Conservation (phyloP, 257 asterid genomes). For the Solanum acaule region DNA sequence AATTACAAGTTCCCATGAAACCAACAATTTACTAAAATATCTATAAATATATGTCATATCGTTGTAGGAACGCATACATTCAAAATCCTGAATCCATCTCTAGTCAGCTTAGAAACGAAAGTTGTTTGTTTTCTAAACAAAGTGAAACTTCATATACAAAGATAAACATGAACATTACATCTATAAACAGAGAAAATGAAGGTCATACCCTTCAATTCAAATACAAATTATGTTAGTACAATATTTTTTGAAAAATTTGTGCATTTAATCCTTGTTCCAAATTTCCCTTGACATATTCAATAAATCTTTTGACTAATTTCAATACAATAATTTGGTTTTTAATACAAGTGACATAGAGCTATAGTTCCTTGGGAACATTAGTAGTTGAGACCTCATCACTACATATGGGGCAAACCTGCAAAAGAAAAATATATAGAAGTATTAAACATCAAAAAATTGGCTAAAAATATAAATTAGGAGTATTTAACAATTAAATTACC, state of each 20-base stretch:
- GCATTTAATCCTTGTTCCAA: neutral
- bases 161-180: neutral
- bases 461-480: neutral
- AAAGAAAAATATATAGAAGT: neutral
- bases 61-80: neutral
- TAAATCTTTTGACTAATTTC: neutral
- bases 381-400: slow-evolving; percentile 31
- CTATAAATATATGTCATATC: neutral
- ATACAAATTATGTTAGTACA: neutral
- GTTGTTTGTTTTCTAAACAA: neutral
- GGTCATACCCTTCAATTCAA: neutral
- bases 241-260: neutral
- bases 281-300: neutral
- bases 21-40: neutral
- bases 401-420: slow-evolving; percentile 57
- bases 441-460: neutral
- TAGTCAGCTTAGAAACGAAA: neutral
- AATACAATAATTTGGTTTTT: neutral
- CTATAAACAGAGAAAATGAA: neutral
- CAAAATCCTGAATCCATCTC: neutral
- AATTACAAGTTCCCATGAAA: neutral
- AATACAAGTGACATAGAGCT: neutral
- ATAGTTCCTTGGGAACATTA: slow-evolving; percentile 5
- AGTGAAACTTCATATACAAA: neutral
- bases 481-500: slow-evolving; percentile 14